Percentiles rank a stretch among this genome's conserved stretches.
These are phyloP conservation scores for Boletus rubropictus DNA, from an alignment of 768 basidiomycete species.

Conservation along the genomic window DNA sequence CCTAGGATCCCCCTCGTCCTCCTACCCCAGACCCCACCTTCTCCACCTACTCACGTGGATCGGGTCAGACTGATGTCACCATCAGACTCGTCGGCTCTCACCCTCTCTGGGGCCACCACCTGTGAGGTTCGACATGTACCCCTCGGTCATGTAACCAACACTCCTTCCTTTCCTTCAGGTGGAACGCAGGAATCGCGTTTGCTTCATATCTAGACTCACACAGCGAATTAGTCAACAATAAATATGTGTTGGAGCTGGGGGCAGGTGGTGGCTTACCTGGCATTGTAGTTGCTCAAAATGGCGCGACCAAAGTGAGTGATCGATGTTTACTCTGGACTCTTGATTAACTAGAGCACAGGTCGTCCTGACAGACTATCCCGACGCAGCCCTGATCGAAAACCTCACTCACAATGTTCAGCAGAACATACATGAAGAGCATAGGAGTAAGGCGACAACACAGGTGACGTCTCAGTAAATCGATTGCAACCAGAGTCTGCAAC, in stretches of 20 bases:
- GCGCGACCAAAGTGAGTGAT: conserved; percentile 53
- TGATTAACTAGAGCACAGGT: conserved; percentile 40
- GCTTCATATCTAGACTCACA: conserved; percentile 64
- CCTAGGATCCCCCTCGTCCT: conserved; percentile 57
- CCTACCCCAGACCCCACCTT: conserved; percentile 60
- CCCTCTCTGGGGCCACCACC: conserved; percentile 75
- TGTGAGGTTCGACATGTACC: conserved; percentile 39
- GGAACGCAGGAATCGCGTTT: conserved; percentile 75
- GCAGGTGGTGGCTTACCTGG: conserved; percentile 91
- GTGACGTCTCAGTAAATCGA: conserved; percentile 29
- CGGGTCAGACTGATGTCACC: conserved; percentile 32
- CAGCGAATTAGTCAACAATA: conserved; percentile 38
- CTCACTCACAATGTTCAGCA: conserved; percentile 57
- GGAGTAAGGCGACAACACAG: conserved; percentile 27
- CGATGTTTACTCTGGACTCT: not conserved
- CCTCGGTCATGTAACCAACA: not conserved
- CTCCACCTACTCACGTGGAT: conserved; percentile 41
- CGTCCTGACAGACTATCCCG: conserved; percentile 92
- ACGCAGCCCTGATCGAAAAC: conserved; percentile 67
- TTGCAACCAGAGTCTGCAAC: conserved; percentile 18
- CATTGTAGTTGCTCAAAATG: conserved; percentile 65
- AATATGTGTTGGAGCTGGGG: conserved; percentile 77
- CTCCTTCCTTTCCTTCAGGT: conserved; percentile 38
- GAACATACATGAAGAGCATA: conserved; percentile 40
- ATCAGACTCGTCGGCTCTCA: conserved; percentile 75